Conservation (phyloP, 148 eudicot genomes). For the Limonium bicolor region DNA sequence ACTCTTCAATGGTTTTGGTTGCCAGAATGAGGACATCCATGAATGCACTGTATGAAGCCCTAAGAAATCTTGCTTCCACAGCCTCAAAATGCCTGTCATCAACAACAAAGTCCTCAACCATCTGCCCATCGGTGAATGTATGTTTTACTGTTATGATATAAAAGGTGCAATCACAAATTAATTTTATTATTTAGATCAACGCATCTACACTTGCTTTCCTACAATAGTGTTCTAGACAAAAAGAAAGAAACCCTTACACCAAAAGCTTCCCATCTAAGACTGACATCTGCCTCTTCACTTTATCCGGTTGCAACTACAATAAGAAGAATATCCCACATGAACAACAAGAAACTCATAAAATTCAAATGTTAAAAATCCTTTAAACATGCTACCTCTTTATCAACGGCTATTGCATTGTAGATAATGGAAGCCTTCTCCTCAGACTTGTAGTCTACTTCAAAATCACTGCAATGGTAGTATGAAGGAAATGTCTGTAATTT, state of each 20-base stretch:
- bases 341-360: neutral
- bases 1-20: slow-evolving; percentile 73
- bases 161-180: neutral
- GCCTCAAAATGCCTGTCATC: slow-evolving; percentile 77
- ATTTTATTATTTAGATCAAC: too few relatives aligned
- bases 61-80: slow-evolving; percentile 87
- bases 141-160: neutral
- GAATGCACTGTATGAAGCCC: slow-evolving; percentile 74
- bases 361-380: neutral
- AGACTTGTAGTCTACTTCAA: slow-evolving; percentile 65
- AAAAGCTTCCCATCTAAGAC: slow-evolving; percentile 61
- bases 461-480: slow-evolving; percentile 75
- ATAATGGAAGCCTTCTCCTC: slow-evolving; percentile 55
- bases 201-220: neutral
- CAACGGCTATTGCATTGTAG: slow-evolving; percentile 64
- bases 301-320: slow-evolving; percentile 82
- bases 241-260: slow-evolving; percentile 37
- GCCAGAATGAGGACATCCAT: slow-evolving; percentile 74
- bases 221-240: too few relatives aligned
- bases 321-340: too few relatives aligned
- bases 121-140: too few relatives aligned
- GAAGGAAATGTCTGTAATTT: too few relatives aligned
- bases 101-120: too few relatives aligned
- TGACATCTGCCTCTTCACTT: slow-evolving; percentile 72
- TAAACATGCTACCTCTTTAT: slow-evolving; percentile 73